A percentile compares a stretch with the other conserved stretches of the same genome.
Conservation (phyloP, 1,139 yeast species). For the Nadsonia starkeyi-henricii region DNA sequence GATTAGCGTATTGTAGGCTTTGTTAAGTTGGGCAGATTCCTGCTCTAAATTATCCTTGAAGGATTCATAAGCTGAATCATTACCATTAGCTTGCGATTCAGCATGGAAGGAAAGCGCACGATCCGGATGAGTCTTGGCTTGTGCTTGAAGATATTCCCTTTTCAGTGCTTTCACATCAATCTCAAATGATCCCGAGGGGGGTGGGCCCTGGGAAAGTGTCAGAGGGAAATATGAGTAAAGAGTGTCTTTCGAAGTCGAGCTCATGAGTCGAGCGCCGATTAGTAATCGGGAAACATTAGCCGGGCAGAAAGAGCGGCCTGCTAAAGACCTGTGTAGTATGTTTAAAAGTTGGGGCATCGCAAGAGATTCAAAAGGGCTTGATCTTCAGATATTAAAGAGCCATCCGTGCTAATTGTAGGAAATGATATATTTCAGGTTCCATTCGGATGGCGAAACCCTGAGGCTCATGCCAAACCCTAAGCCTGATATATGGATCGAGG, state of each 20-base stretch:
- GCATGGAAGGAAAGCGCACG: slow-evolving; percentile 23
- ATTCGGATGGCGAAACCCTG: too few relatives aligned
- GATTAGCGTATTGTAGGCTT: slow-evolving; percentile 56
- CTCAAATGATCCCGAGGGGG: slow-evolving; percentile 48
- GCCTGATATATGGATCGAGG: too few relatives aligned
- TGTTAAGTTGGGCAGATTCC: slow-evolving; percentile 46
- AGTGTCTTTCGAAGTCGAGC: not conserved
- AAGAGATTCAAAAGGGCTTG: too few relatives aligned
- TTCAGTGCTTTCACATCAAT: slow-evolving; percentile 44
- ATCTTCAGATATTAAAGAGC: too few relatives aligned
- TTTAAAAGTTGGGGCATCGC: too few relatives aligned
- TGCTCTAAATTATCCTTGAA: slow-evolving; percentile 15
- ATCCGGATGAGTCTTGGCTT: slow-evolving; percentile 75
- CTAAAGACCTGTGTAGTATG: too few relatives aligned
- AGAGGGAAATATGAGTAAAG: slow-evolving; percentile 57
- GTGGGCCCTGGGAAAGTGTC: slow-evolving; percentile 56
- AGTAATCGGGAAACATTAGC: too few relatives aligned
- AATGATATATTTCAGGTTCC: too few relatives aligned
- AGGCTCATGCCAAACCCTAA: too few relatives aligned
- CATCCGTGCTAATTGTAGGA: too few relatives aligned
- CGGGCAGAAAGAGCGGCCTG: too few relatives aligned
- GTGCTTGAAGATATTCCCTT: slow-evolving; percentile 60
- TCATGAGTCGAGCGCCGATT: too few relatives aligned
- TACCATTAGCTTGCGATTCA: slow-evolving; percentile 4
- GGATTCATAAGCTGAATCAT: slow-evolving; percentile 1